Conservation (phyloP, 176 grass and related monocot genomes). For the Eleusine indica region DNA sequence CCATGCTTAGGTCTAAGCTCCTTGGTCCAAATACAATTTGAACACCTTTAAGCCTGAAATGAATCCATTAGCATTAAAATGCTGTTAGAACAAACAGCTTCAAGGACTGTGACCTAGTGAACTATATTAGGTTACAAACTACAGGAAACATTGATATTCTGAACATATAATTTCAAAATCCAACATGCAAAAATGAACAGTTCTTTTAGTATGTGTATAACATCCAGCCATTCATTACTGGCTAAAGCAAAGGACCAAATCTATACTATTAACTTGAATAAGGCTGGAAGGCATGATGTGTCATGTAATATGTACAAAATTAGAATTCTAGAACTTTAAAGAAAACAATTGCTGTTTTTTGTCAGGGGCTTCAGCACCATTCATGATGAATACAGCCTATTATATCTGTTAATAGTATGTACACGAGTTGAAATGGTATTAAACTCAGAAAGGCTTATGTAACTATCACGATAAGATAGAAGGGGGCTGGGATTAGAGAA, state of each 20-base stretch:
- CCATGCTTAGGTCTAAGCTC: conserved; percentile 34
- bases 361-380: neutral
- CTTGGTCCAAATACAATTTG: conserved; percentile 6
- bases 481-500: too few relatives aligned
- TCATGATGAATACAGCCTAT: conserved; percentile 13
- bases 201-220: neutral
- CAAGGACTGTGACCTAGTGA: neutral
- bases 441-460: neutral
- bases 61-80: conserved; percentile 13
- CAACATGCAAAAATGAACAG: conserved; percentile 2
- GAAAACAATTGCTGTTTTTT: neutral
- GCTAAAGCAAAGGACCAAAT: conserved; percentile 23
- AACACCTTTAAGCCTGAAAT: conserved; percentile 31
- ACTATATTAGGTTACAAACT: neutral
- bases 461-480: too few relatives aligned
- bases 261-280: neutral
- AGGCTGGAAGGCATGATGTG: neutral
- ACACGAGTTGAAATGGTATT: neutral
- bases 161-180: conserved; percentile 9
- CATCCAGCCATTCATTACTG: conserved; percentile 17
- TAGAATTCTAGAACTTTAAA: neutral
- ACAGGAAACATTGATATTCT: neutral
- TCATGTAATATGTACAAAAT: neutral
- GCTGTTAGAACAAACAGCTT: conserved; percentile 10
- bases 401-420: neutral